Conservation (phyloP, 306 rosid species). For the Acacia crassicarpa region DNA sequence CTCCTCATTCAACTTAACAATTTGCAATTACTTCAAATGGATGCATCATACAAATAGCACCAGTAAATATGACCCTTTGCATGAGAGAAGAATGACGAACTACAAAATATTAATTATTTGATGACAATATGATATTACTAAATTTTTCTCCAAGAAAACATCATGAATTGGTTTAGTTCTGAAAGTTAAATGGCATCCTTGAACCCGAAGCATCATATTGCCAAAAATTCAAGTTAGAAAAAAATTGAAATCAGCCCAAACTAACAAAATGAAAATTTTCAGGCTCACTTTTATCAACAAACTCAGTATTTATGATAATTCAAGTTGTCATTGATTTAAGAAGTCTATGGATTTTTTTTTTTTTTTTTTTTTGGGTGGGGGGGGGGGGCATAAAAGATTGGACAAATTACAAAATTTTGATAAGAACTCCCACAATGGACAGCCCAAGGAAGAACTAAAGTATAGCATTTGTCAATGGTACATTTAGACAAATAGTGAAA, state of each 20-base stretch:
- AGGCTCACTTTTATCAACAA: not conserved
- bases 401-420: not conserved
- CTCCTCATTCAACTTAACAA: not conserved
- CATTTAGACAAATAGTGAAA: not conserved
- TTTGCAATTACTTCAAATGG: not conserved
- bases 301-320: not conserved
- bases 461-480: not conserved
- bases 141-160: not conserved
- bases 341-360: not conserved
- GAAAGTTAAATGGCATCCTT: not conserved
- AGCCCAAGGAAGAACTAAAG: not conserved
- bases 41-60: not conserved
- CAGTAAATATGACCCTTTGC: not conserved
- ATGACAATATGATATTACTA: not conserved
- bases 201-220: not conserved
- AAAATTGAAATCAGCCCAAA: not conserved
- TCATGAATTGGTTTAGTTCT: not conserved
- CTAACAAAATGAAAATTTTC: not conserved
- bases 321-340: not conserved
- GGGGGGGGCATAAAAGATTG: not conserved
- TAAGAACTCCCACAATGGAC: not conserved
- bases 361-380: not conserved
- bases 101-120: not conserved
- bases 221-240: not conserved
- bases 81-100: not conserved